Evolutionary conservation across 768 basidiomycete genomes (phyloP).

Genomic region (Leccinum pellstonianum): DNA sequence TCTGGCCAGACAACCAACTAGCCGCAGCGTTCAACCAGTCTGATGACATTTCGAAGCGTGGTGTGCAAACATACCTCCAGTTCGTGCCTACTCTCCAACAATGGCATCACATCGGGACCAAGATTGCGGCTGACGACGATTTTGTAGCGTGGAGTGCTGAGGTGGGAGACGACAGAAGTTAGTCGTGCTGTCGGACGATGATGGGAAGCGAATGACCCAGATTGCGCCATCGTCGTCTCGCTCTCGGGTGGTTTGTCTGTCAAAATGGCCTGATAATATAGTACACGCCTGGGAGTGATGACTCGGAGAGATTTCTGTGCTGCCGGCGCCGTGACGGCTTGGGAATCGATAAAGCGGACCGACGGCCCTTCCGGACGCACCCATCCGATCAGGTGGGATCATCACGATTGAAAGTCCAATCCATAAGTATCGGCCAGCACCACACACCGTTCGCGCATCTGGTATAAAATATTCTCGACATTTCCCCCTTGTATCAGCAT

Average conservation of each 20-base stretch:
- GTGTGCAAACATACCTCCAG: slow-evolving; percentile 46
- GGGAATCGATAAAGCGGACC: not conserved
- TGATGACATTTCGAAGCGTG: not conserved
- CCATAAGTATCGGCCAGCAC: not conserved
- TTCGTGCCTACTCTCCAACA: slow-evolving; percentile 48
- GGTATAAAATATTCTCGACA: not conserved
- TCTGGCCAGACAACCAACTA: slow-evolving; percentile 53
- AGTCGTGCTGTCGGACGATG: slow-evolving; percentile 20
- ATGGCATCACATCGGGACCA: slow-evolving; percentile 61
- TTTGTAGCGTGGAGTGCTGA: slow-evolving; percentile 32
- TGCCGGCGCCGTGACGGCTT: not conserved
- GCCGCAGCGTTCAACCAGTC: not conserved
- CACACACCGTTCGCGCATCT: not conserved
- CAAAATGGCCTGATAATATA: not conserved
- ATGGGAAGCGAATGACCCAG: slow-evolving; percentile 26
- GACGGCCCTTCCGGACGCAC: not conserved
- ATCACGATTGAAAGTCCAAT: not conserved
- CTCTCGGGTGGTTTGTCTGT: not conserved
- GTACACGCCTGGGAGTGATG: not conserved
- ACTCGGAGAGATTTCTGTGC: not conserved
- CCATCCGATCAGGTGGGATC: too few species aligned
- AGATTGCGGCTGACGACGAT: slow-evolving; percentile 61
- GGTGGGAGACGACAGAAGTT: slow-evolving; percentile 24
- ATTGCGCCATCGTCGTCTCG: slow-evolving; percentile 21
- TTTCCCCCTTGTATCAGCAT: not conserved